phyloP scores from a whole-genome alignment of 148 eudicot genomes.

The Diospyros kaki region DNA sequence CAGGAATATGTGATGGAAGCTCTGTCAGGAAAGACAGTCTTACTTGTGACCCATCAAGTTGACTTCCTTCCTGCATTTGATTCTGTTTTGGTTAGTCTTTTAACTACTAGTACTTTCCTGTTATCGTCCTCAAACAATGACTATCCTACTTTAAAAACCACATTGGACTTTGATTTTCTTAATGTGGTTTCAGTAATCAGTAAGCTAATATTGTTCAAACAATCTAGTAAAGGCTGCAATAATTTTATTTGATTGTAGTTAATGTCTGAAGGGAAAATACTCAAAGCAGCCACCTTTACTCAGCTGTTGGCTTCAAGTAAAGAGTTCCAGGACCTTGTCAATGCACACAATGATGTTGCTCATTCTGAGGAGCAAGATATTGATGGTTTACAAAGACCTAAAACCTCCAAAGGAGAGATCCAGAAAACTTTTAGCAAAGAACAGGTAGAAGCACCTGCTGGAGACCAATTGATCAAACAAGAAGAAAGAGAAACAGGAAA shows the following conservation, averaged over 20 bases:
- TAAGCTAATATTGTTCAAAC: background rate
- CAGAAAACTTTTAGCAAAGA: slow-evolving; percentile 12
- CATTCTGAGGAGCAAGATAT: slow-evolving; percentile 1
- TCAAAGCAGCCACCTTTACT: slow-evolving; percentile 30
- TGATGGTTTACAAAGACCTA: background rate
- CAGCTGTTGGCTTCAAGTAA: slow-evolving; percentile 28
- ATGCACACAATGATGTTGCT: slow-evolving; percentile 23
- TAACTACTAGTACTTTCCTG: background rate
- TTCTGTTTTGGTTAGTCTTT: slow-evolving; percentile 37
- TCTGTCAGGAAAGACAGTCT: slow-evolving; percentile 41
- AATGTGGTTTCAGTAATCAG: background rate
- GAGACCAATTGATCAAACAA: slow-evolving; percentile 47
- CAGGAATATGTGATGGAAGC: slow-evolving; percentile 62
- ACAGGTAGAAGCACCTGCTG: slow-evolving; percentile 9
- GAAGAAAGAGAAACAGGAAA: slow-evolving; percentile 64
- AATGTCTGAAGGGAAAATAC: slow-evolving; percentile 42
- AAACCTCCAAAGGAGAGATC: slow-evolving; percentile 12
- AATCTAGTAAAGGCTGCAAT: background rate
- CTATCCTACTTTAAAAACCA: background rate
- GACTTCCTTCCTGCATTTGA: slow-evolving; percentile 59
- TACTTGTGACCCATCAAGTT: slow-evolving; percentile 67
- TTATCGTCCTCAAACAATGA: background rate
- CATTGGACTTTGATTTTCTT: background rate
- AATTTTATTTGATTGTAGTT: slow-evolving; percentile 24
- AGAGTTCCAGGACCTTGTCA: slow-evolving; percentile 36